Conservation (phyloP, 352 stramenopile species). For the Lagenidium giganteum region DNA sequence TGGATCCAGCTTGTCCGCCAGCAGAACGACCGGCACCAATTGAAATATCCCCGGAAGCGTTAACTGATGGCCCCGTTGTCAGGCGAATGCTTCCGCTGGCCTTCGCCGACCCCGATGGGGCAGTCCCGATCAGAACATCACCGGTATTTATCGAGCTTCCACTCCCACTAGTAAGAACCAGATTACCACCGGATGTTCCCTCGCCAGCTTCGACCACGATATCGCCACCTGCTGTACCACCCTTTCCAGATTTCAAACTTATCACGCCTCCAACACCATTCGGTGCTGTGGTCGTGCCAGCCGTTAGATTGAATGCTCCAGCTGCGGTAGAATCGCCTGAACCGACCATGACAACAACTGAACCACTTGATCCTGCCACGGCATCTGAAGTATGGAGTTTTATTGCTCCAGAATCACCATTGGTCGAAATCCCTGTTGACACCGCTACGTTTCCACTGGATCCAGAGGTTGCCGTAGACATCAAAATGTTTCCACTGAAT, state of each 20-base stretch:
- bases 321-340: constrained; percentile 1
- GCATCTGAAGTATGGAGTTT: constrained; percentile 5
- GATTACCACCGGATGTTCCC: too few relatives aligned
- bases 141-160: too few relatives aligned
- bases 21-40: background rate
- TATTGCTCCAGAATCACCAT: constrained; percentile 9
- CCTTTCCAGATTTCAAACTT: too few relatives aligned
- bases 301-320: background rate
- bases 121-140: too few relatives aligned
- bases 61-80: background rate
- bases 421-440: background rate
- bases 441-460: background rate
- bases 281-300: constrained; percentile 1
- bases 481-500: background rate
- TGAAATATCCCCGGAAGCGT: background rate
- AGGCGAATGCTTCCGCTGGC: background rate
- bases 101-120: background rate
- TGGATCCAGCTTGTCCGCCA: background rate
- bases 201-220: too few relatives aligned
- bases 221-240: too few relatives aligned
- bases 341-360: constrained; percentile 10
- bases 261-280: too few relatives aligned
- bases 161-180: too few relatives aligned
- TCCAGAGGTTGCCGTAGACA: background rate
- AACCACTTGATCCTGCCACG: constrained; percentile 5